Percentiles rank a stretch among this genome's conserved stretches.
Conservation (phyloP, 2,329 filamentous ascomycete genomes). For the Alternaria hordeiaustralica region DNA sequence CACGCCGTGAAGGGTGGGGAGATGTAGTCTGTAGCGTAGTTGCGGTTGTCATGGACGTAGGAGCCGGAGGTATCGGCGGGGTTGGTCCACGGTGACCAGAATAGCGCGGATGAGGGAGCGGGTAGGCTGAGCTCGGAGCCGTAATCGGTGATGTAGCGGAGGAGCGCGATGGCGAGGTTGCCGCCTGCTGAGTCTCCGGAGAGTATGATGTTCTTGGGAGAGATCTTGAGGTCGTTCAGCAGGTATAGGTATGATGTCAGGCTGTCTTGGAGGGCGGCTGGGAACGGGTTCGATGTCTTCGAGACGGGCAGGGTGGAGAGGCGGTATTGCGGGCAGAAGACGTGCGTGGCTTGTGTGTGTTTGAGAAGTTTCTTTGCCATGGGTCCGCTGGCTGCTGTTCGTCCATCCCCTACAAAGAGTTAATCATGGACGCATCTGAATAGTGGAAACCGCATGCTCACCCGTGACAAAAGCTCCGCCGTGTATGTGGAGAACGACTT, state of each 20-base stretch:
- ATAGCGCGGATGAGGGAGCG: slow-evolving; percentile 46
- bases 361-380: slow-evolving; percentile 42
- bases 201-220: slow-evolving; percentile 51
- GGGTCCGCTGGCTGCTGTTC: slow-evolving; percentile 43
- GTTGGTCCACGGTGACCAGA: slow-evolving; percentile 56
- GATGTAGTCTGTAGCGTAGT: slow-evolving; percentile 53
- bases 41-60: slow-evolving; percentile 37
- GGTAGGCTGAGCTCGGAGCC: slow-evolving; percentile 44
- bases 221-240: slow-evolving; percentile 49
- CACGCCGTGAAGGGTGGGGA: slow-evolving; percentile 48
- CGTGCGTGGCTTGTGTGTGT: slow-evolving; percentile 46
- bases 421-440: too few relatives aligned
- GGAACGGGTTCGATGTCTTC: slow-evolving; percentile 53
- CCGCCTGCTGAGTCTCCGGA: slow-evolving; percentile 60
- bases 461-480: slow-evolving; percentile 58
- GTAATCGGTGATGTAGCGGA: slow-evolving; percentile 56
- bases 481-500: slow-evolving; percentile 57
- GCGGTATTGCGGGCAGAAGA: slow-evolving; percentile 58
- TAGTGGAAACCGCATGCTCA: background rate
- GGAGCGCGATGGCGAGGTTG: slow-evolving; percentile 54
- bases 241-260: slow-evolving; percentile 57
- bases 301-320: slow-evolving; percentile 51
- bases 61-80: slow-evolving; percentile 37
- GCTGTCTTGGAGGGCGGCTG: slow-evolving; percentile 59
- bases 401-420: slow-evolving; percentile 37